Base-by-base conservation (phyloP, 2,329 filamentous ascomycete genomes). In the Pleurostoma richardsiae region DNA sequence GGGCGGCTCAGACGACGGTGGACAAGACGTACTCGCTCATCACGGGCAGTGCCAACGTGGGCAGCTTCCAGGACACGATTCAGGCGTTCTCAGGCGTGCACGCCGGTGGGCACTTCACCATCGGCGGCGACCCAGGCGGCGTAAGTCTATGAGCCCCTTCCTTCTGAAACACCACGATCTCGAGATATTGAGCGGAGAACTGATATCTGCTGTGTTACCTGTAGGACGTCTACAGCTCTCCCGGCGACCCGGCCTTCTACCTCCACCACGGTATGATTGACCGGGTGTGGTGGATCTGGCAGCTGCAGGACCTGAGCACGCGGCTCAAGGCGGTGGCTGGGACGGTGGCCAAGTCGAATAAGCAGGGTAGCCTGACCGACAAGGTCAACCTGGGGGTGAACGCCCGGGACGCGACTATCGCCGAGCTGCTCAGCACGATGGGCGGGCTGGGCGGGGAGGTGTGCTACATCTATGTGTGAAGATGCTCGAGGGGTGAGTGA, bases 41-140 rank as follows among this genome's bases (percentile, higher is more conserved):
- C 53, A 62, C 47, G 7, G 49, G 59, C 5, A 58, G 59, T 51
- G 41, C 47, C 1, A 51, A 67, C 27, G 66, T 72, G 41, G 52
- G 56, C 30, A 49, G 46, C 28, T 72, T 73, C 51, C 63, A 72
- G 53, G 64, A 61, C 48, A 45, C 53, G 29, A 56, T 72, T 51
- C 60, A 56, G 38, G 56, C 19, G 10, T 26, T 40, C 10, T n/a
- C 11, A 11, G 60, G 59, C 54, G 48, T 65, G 31, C 66, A 64
- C 50, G 61, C 59, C 3, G 59, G 56, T 1, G 64, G 64, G 27
- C 60, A 68, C 45, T 67, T 62, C 52, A 56, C 61, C 45, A 59
- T 62, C 10, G 63, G 58, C 3, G 65, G 63, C 26, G 64, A 67
- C 51, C 64, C 65, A 0, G 64, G 65, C 30, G 60, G 62, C 39